Evolutionary conservation across 768 basidiomycete genomes (phyloP), one percentile per base, ranked within the genome.

Genomic region (Naganishia randhawae): DNA sequence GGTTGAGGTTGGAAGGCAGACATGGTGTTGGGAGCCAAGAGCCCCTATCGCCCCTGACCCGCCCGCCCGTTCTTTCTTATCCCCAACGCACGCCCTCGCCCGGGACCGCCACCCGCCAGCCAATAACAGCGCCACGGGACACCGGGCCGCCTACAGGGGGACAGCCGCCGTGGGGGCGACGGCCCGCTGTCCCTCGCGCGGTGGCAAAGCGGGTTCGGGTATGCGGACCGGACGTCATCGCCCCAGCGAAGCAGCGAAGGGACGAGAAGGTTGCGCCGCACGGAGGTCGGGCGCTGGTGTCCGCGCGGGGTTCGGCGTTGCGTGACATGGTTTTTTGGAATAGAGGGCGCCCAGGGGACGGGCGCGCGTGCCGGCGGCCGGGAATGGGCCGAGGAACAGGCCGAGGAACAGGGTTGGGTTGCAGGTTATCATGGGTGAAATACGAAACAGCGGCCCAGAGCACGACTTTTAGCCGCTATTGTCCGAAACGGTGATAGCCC

Each of bases 1-100:
- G 67, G 65, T 45, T 74, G 67, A 29, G 52, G 32, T 11, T 68
- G 3, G 57, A 50, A 62, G 37, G 50, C 39, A 29, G 57, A 61
- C 57, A 61, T 61, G 37, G 27, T 61, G 37, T n/a, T 7, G 11
- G n/a, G 2, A 22, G 25, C 19, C 45, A n/a, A 22, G 3, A n/a
- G 25, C 25, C 11, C n/a, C 14, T 8, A 16, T 19, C 14, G 25
- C 45, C 7, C 25, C 8, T 48, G 14, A n/a, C 45, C 4, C 19
- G 6, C 11, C n/a, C 2, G 25, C 19, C n/a, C 45, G 7, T n/a
- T 6, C n/a, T 48, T 48, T 7, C 45, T 48, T 48, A 48, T 48
- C 45, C 45, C 45, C 45, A 48, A 39, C 45, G 45, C 7, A 39
- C 45, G 45, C 7, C 19, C 7, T 22, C 4, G 45, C 2, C 3